Conservation (phyloP, 176 grass and related monocot species). For the Luzula sylvatica region DNA sequence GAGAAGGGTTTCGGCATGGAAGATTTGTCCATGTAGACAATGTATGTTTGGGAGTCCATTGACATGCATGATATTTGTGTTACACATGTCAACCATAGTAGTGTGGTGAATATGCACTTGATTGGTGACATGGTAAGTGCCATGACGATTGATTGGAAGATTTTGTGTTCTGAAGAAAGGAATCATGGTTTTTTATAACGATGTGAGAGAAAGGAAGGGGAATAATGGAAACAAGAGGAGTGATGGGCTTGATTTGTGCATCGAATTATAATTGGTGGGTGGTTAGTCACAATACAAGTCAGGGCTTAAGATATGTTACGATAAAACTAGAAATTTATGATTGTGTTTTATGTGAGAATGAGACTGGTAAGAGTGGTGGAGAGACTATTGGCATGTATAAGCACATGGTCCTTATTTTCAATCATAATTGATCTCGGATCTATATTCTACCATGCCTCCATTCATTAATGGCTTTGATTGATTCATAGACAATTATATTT, state of each 20-base stretch:
- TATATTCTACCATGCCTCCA: constrained; percentile 6
- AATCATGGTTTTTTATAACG: constrained; percentile 6
- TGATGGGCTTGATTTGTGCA: constrained; percentile 7
- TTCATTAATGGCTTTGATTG: constrained; percentile 2
- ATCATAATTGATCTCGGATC: constrained; percentile 10
- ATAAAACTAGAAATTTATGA: constrained; percentile 3
- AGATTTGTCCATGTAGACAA: constrained; percentile 84
- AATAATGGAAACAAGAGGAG: not conserved
- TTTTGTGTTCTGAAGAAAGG: not conserved
- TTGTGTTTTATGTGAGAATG: constrained; percentile 9
- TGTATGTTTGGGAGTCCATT: constrained; percentile 30
- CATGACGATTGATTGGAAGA: constrained; percentile 8
- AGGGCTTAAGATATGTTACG: constrained; percentile 9
- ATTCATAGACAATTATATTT: constrained; percentile 1
- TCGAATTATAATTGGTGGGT: constrained; percentile 4
- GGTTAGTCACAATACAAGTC: constrained; percentile 5
- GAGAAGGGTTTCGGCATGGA: constrained; percentile 50
- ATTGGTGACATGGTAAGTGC: constrained; percentile 3
- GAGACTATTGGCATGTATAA: constrained; percentile 7
- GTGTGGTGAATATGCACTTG: not conserved
- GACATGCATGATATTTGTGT: not conserved
- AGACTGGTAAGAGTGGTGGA: constrained; percentile 8
- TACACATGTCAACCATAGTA: constrained; percentile 7
- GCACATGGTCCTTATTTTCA: not conserved
- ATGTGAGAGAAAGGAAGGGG: not conserved